These are phyloP conservation scores for Penicillium flavigenum DNA, from an alignment of 495 filamentous ascomycete species.

Conservation along the genomic window DNA sequence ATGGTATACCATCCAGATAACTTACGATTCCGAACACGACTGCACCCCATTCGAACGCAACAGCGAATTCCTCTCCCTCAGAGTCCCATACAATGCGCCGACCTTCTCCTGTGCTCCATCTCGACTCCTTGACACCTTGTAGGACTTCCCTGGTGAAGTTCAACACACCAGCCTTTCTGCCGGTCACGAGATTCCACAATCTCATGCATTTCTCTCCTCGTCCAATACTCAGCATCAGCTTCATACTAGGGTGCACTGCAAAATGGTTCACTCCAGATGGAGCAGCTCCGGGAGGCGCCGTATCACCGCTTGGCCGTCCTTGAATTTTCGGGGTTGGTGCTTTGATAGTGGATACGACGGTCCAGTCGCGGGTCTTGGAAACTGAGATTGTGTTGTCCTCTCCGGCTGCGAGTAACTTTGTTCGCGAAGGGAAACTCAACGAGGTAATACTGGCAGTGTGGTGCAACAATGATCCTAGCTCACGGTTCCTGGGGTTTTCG, in stretches of 20 bases:
- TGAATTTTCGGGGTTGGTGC: conserved; percentile 79
- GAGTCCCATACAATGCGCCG: conserved; percentile 77
- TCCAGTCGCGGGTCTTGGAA: conserved; percentile 84
- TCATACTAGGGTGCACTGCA: conserved; percentile 92
- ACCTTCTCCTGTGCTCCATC: conserved; percentile 78
- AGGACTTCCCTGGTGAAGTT: conserved; percentile 73
- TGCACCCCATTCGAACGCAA: conserved; percentile 83
- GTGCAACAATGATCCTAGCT: conserved; percentile 83
- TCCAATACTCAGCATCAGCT: conserved; percentile 88
- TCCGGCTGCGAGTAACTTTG: conserved; percentile 78
- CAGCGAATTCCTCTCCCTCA: conserved; percentile 75
- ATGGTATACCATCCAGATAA: conserved; percentile 13
- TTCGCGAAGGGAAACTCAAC: conserved; percentile 78
- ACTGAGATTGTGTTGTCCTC: conserved; percentile 90
- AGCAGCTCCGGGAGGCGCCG: conserved; percentile 75
- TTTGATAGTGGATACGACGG: conserved; percentile 83
- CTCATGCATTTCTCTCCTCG: conserved; percentile 88
- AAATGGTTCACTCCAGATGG: conserved; percentile 93
- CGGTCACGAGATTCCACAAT: conserved; percentile 95
- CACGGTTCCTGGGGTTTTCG: conserved; percentile 82
- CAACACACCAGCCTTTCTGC: conserved; percentile 88
- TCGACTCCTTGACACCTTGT: conserved; percentile 69
- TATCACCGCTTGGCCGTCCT: conserved; percentile 87
- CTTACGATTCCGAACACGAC: conserved; percentile 78
- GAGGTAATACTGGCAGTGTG: conserved; percentile 77